These are phyloP conservation scores for Ceratocystis eucalypticola DNA, from an alignment of 2,329 filamentous ascomycete species.

Conservation along the genomic window DNA sequence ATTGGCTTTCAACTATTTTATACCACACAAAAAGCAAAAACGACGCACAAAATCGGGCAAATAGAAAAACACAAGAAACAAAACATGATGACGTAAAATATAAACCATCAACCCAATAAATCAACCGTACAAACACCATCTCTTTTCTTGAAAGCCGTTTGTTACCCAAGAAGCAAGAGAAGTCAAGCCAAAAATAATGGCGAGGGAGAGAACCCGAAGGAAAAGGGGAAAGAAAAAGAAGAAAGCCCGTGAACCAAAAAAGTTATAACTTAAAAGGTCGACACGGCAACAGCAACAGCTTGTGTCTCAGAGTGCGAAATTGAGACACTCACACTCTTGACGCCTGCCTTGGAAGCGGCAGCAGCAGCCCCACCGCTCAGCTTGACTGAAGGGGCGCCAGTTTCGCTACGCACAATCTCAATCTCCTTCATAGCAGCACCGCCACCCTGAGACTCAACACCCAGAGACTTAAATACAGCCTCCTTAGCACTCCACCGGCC, in stretches of 20 bases:
- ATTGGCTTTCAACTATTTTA: background rate
- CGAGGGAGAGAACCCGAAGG: slow-evolving; percentile 4
- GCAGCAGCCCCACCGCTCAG: slow-evolving; percentile 72
- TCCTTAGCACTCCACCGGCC: slow-evolving; percentile 97
- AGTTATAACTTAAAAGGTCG: slow-evolving; percentile 47
- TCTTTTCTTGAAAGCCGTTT: background rate
- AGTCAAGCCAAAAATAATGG: background rate
- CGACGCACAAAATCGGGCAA: too few species aligned
- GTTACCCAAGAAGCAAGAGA: background rate
- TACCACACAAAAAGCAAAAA: background rate
- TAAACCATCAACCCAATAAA: slow-evolving; percentile 2
- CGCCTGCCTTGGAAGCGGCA: slow-evolving; percentile 72
- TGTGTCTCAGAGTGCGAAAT: slow-evolving; percentile 93
- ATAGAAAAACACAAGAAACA: background rate
- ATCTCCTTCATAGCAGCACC: slow-evolving; percentile 89
- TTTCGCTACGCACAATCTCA: slow-evolving; percentile 71
- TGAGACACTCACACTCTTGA: slow-evolving; percentile 80
- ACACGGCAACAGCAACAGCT: slow-evolving; percentile 85
- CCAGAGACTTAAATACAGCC: slow-evolving; percentile 94
- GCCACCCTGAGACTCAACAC: slow-evolving; percentile 72
- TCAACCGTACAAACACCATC: background rate
- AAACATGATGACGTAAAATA: background rate
- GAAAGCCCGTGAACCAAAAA: slow-evolving; percentile 19
- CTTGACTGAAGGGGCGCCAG: slow-evolving; percentile 72
- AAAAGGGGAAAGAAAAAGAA: slow-evolving; percentile 16